Evolutionary conservation across 306 rosid species (phyloP), one percentile per base, ranked within the genome.

Genomic region (Amphicarpaea edgeworthii): DNA sequence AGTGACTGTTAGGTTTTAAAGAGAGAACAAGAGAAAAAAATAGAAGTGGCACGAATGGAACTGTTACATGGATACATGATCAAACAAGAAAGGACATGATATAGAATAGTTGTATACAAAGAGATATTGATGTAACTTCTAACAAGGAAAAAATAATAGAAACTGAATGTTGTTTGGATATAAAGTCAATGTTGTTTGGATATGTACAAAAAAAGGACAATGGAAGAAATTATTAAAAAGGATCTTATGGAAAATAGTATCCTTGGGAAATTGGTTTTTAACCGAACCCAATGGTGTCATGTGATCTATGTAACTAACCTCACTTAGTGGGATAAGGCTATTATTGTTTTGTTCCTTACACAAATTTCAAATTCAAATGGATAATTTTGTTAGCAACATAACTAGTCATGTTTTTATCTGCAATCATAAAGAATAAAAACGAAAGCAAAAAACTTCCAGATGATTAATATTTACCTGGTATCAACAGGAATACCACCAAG

Each of bases 401-500:
- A 11, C 19, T 23, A 57, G 37, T n/a, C 19, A 32, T 50, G 55
- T 15, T 66, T 49, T 38, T 14, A 68, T 68, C 50, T 8, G 59
- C 57, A 40, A 63, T 38, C 17, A 37, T 62, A 72, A 68, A 62
- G 53, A 45, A 72, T 1, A 14, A 34, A 20, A 43, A 16, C 5
- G 54, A 66, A 21, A 45, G 30, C 6, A 40, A 53, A 53, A 78
- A 45, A 8, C 9, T 75, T 49, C 32, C 24, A 49, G 19, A 71
- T 19, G 47, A 61, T 77, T 78, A 51, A 78, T 74, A 23, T 45
- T 80, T 83, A 92, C 99, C 99, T 92, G 46, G 16, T 71, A 87
- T 96, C 99, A 69, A 89, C 85, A 75, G 91, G 93, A 61, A 90
- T 77, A 55, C 96, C 97, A 2, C 97, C 97, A 54, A 90, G 82